phyloP scores from a whole-genome alignment of 805 yeast genomes.

The Tetrapisispora pingtungensis region DNA sequence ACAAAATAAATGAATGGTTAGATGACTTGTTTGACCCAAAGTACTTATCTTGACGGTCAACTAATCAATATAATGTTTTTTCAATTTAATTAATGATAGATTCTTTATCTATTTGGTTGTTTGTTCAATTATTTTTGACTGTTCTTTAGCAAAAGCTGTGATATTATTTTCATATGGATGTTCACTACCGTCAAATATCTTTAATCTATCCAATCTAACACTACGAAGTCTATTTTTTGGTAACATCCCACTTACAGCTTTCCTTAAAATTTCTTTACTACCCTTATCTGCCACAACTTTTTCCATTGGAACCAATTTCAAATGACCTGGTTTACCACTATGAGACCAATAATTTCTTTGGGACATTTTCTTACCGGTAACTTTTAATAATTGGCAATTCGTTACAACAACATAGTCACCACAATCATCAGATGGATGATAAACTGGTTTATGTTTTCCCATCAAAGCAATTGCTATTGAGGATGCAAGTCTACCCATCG shows the following conservation, averaged over 20 bases:
- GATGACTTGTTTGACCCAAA: too few species aligned
- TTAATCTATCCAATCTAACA: conserved; percentile 70
- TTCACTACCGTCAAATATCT: conserved; percentile 78
- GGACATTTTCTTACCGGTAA: conserved; percentile 77
- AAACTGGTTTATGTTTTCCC: conserved; percentile 96
- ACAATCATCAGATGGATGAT: conserved; percentile 65
- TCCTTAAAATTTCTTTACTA: conserved; percentile 68
- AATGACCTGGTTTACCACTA: conserved; percentile 80
- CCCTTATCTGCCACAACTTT: conserved; percentile 70
- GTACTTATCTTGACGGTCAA: too few species aligned
- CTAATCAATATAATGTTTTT: too few species aligned
- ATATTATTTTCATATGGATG: conserved; percentile 80
- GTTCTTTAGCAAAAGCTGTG: conserved; percentile 77
- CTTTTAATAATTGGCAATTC: conserved; percentile 69
- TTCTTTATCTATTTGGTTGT: not conserved
- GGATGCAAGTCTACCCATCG: conserved; percentile 87
- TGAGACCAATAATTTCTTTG: conserved; percentile 85
- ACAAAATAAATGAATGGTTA: not conserved
- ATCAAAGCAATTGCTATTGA: conserved; percentile 77
- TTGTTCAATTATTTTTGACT: conserved; percentile 16
- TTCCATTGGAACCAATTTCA: conserved; percentile 74
- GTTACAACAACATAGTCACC: conserved; percentile 98
- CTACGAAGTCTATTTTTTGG: conserved; percentile 84
- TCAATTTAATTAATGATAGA: too few species aligned
- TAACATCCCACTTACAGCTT: conserved; percentile 93